Evolutionary conservation across 2,329 filamentous ascomycete species (phyloP).

Genomic region (Phyllosticta citriasiana): DNA sequence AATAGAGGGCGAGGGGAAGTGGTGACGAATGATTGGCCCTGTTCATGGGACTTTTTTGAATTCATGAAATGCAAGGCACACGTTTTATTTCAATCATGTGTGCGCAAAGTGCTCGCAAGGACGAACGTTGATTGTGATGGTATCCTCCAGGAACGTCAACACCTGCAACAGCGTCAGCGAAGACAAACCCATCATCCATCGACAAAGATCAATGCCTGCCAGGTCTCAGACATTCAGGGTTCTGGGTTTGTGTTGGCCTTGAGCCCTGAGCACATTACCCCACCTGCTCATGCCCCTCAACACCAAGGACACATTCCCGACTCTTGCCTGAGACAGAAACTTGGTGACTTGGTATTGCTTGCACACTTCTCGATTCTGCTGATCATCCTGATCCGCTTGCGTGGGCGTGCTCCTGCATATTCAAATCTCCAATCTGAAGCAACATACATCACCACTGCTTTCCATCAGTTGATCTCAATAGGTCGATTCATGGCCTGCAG

Average conservation of each 20-base stretch:
- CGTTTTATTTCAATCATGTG: background rate
- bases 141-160: too few species aligned
- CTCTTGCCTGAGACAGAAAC: too few species aligned
- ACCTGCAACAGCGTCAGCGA: too few species aligned
- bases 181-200: background rate
- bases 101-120: too few species aligned
- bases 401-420: background rate
- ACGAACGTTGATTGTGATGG: too few species aligned
- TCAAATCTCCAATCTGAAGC: background rate
- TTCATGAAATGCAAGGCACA: background rate
- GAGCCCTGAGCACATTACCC: background rate
- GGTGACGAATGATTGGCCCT: background rate
- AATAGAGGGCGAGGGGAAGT: background rate
- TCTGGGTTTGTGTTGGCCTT: background rate
- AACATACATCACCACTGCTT: background rate
- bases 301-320: background rate
- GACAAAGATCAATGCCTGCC: background rate
- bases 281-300: background rate
- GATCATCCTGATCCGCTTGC: background rate
- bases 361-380: too few species aligned
- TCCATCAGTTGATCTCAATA: background rate
- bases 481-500: background rate
- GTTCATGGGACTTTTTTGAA: background rate
- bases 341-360: too few species aligned
- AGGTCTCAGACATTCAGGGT: background rate